Evolutionary conservation across 129 eudicot species (phyloP).

Genomic region (Tagetes patula): DNA sequence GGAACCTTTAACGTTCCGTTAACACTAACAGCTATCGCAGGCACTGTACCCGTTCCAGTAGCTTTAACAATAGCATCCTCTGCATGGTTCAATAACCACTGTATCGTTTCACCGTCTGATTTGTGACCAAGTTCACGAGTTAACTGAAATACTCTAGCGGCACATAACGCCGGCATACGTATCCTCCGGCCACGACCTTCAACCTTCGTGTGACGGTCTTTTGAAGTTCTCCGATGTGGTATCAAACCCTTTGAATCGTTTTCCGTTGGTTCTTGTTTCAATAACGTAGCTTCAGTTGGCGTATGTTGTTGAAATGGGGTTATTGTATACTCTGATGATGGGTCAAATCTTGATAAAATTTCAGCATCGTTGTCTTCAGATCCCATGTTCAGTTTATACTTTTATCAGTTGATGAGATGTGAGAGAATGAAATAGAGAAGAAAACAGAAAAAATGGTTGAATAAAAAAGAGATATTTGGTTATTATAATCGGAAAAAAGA

Average conservation of each 20-base stretch:
- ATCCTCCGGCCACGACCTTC: slow-evolving; percentile 91
- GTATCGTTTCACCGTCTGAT: slow-evolving; percentile 78
- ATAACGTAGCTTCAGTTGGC: slow-evolving; percentile 10
- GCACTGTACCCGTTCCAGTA: slow-evolving; percentile 84
- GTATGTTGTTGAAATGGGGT: slow-evolving; percentile 23
- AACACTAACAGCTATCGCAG: slow-evolving; percentile 86
- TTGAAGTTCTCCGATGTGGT: slow-evolving; percentile 44
- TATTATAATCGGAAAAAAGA: too few relatives aligned
- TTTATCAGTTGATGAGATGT: too few relatives aligned
- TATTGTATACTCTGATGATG: slow-evolving; percentile 40
- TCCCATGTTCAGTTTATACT: not conserved
- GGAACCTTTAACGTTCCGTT: slow-evolving; percentile 79
- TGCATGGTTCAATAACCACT: slow-evolving; percentile 78
- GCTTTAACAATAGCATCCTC: slow-evolving; percentile 83
- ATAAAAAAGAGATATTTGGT: too few relatives aligned
- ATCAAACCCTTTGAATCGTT: slow-evolving; percentile 26
- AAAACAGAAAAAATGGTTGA: too few relatives aligned
- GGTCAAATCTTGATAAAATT: slow-evolving; percentile 34
- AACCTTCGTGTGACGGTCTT: slow-evolving; percentile 86
- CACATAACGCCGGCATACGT: slow-evolving; percentile 87
- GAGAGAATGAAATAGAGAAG: not conserved
- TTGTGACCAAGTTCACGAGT: slow-evolving; percentile 78
- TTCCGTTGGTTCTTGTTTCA: slow-evolving; percentile 55
- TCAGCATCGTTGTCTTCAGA: not conserved
- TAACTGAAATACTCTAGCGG: slow-evolving; percentile 75